Conservation (phyloP, 305 asterid species). For the Solanum hybrid region DNA sequence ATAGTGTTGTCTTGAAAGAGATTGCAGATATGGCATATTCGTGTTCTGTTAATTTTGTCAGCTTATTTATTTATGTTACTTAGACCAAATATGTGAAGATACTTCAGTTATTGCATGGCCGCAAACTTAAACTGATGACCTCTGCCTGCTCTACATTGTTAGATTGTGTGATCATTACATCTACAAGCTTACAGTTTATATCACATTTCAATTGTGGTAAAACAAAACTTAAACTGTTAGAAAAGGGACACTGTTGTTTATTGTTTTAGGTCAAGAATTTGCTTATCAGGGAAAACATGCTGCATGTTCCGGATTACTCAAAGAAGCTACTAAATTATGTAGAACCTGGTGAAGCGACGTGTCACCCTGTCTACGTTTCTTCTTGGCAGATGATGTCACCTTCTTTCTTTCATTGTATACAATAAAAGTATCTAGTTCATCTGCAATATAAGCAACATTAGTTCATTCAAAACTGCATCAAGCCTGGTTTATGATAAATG, state of each 20-base stretch:
- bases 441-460: constrained; percentile 35
- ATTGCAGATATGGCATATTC: not conserved
- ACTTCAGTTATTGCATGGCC: not conserved
- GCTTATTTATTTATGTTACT: not conserved
- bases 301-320: not conserved
- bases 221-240: not conserved
- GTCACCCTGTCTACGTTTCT: constrained; percentile 58
- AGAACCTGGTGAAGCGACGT: constrained; percentile 83
- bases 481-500: constrained; percentile 3
- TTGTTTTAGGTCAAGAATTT: not conserved
- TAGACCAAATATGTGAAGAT: not conserved
- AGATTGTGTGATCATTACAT: not conserved
- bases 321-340: not conserved
- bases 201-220: not conserved
- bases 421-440: constrained; percentile 73
- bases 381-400: constrained; percentile 97
- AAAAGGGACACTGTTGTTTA: not conserved
- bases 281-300: not conserved
- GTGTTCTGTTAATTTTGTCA: not conserved
- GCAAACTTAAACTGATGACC: not conserved
- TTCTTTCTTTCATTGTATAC: constrained; percentile 81
- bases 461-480: not conserved
- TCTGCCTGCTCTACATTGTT: not conserved
- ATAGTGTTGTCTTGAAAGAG: not conserved
- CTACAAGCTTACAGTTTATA: not conserved